Conservation (phyloP, 2,329 filamentous ascomycete species). For the Monosporascus sp. region DNA sequence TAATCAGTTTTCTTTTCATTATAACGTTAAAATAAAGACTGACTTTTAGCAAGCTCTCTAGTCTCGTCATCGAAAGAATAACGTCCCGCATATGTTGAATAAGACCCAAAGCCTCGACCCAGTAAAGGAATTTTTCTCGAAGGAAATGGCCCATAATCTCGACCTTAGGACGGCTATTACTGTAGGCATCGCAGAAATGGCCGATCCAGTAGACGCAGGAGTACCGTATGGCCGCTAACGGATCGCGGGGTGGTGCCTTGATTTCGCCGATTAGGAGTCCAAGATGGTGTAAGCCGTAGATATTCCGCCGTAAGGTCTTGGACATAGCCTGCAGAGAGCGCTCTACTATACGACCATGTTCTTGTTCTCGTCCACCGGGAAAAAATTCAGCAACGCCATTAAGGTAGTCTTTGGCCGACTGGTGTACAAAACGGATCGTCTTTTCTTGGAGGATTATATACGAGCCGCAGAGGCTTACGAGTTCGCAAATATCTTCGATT, state of each 20-base stretch:
- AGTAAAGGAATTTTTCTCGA: constrained; percentile 32
- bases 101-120: constrained; percentile 38
- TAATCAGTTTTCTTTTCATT: neutral
- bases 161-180: constrained; percentile 14
- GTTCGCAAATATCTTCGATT: constrained; percentile 12
- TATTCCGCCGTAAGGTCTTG: constrained; percentile 26
- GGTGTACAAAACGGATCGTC: constrained; percentile 32
- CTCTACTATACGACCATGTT: too few species aligned
- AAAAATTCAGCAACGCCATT: neutral
- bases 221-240: constrained; percentile 23
- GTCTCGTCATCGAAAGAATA: neutral
- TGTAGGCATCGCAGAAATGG: constrained; percentile 19
- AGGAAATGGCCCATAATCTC: constrained; percentile 28
- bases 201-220: constrained; percentile 30
- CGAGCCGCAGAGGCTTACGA: constrained; percentile 32
- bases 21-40: neutral
- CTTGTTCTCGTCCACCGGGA: constrained; percentile 3
- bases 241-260: constrained; percentile 17
- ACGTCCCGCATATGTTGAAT: constrained; percentile 13
- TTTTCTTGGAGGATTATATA: constrained; percentile 30
- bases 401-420: constrained; percentile 40
- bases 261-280: constrained; percentile 18
- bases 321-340: constrained; percentile 28
- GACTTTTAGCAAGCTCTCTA: constrained; percentile 2
- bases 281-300: constrained; percentile 25